Evolutionary conservation across 2,329 filamentous ascomycete genomes (phyloP), one percentile per base, ranked within the genome.

Genomic region (Aspergillus spinulosporus): DNA sequence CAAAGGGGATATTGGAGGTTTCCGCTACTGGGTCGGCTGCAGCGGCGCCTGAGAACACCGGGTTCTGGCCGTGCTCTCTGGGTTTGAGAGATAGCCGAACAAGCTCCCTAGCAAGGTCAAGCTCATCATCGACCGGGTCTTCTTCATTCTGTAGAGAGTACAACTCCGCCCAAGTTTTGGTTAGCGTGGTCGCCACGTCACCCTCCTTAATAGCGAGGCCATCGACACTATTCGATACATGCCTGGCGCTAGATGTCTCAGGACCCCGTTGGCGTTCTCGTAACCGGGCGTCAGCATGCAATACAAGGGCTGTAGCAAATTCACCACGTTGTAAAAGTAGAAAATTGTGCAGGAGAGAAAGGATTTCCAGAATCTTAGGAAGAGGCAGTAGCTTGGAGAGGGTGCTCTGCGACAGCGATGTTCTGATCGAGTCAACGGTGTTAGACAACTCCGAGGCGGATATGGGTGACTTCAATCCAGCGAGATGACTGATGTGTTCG

Each of bases 251-350:
- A 54, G 49, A 34, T 49, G 65, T 44, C 56, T 68, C 82, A 7
- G 84, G 78, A 60, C 86, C 78, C 63, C 81, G 84, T 81, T 89
- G 90, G 49, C 90, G 85, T 61, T 84, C 86, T 14, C 85, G 82
- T 26, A 94, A 82, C 63, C 86, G 88, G 53, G 88, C 84, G 63
- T 97, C 91, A 1, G 93, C 91, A 74, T 97, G 90, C 36, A 88
- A 84, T 1, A 95, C 90, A 28, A 99, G 75, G 0, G 89, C 88
- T 74, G 94, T 86, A 15, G 92, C 91, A 71, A 99, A 99, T 71
- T 97, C 94, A 51, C 93, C 93, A 34, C 90, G 84, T 1, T 89
- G 88, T 0, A 99, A 81, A 2, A 99, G 81, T 63, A 97, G 90
- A 74, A 96, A 97, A 55, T 94, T 87, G 47, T 92, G 84, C 1